Evolutionary conservation across 805 yeast species (phyloP).

Genomic region (Hanseniaspora lindneri): DNA sequence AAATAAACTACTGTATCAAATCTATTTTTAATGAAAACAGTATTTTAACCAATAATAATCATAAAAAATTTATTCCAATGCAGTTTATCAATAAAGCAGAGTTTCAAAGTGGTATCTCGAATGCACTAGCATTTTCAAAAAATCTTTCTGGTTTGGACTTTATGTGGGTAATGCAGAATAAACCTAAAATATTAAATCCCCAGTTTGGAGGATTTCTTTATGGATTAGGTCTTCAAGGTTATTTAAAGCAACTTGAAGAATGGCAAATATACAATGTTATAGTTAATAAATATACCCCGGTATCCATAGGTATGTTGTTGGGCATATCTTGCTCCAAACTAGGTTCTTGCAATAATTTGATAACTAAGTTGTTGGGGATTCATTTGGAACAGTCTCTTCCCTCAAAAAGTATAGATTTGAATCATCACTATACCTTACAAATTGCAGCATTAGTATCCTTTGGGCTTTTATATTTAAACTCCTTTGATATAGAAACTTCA

Average conservation of each 20-base stretch:
- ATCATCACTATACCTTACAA: slow-evolving; percentile 72
- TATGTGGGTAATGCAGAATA: slow-evolving; percentile 83
- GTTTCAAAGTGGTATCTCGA: slow-evolving; percentile 1
- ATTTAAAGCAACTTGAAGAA: slow-evolving; percentile 68
- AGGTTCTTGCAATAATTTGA: slow-evolving; percentile 73
- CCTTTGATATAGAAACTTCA: slow-evolving; percentile 78
- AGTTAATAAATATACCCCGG: slow-evolving; percentile 74
- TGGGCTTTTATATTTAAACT: slow-evolving; percentile 67
- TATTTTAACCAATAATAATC: not conserved
- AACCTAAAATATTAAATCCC: slow-evolving; percentile 55
- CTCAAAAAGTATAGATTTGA: slow-evolving; percentile 65
- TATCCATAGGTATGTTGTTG: slow-evolving; percentile 74
- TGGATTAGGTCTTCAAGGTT: slow-evolving; percentile 88
- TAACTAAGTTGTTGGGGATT: slow-evolving; percentile 83
- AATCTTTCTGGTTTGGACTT: slow-evolving; percentile 35
- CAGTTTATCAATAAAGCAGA: slow-evolving; percentile 9
- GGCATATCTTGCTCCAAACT: slow-evolving; percentile 86
- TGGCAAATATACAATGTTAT: slow-evolving; percentile 93
- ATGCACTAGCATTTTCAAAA: not conserved
- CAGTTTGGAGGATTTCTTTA: slow-evolving; percentile 92
- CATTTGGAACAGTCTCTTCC: slow-evolving; percentile 89
- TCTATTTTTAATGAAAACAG: slow-evolving; percentile 5
- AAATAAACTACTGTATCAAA: not conserved
- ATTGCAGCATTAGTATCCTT: slow-evolving; percentile 85
- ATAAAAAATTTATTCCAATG: slow-evolving; percentile 1